A percentile compares a stretch with the other conserved stretches of the same genome.
Conservation (phyloP, 257 asterid species). For the Solanum gracilifrons region DNA sequence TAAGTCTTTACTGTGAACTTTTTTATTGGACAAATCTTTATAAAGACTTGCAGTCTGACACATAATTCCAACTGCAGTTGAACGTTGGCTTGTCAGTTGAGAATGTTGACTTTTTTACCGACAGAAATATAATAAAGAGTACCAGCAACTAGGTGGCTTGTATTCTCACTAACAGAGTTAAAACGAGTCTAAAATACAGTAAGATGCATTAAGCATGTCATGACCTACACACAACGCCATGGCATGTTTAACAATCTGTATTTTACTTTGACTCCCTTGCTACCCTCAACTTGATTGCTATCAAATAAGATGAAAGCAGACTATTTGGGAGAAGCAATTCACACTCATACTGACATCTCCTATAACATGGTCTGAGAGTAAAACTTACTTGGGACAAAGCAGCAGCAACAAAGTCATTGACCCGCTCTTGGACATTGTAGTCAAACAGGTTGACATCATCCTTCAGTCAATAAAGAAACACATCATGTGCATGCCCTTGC, state of each 20-base stretch:
- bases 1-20: not conserved
- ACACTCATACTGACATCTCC: not conserved
- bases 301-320: not conserved
- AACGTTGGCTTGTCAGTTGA: not conserved
- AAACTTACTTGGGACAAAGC: constrained; percentile 59
- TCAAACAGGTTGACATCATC: constrained; percentile 65
- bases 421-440: constrained; percentile 91
- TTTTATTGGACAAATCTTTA: not conserved
- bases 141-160: not conserved
- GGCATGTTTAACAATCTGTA: not conserved
- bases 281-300: not conserved
- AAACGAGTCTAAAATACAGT: not conserved
- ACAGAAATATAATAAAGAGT: not conserved
- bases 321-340: not conserved
- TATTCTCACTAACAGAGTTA: not conserved
- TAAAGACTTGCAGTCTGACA: not conserved
- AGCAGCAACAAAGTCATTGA: constrained; percentile 84
- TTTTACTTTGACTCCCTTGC: not conserved
- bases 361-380: not conserved
- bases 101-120: not conserved
- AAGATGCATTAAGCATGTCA: not conserved
- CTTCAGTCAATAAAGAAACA: constrained; percentile 26
- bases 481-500: constrained; percentile 9
- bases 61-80: not conserved
- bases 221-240: not conserved